Conservation (phyloP, 2,329 filamentous ascomycete species). For the Rutstroemia sp. region DNA sequence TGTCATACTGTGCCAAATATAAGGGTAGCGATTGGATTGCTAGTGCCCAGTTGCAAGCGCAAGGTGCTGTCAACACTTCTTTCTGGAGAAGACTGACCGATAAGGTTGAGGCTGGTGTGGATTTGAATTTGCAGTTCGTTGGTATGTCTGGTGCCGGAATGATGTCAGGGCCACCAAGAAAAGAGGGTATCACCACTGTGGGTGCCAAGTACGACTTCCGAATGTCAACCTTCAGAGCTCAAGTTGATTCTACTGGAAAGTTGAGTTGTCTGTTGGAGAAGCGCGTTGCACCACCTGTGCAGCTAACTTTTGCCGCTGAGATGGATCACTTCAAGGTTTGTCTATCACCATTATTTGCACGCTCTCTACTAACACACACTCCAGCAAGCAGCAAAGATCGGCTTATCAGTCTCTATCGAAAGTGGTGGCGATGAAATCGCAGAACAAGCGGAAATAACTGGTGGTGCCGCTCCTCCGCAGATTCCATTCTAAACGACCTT, state of each 20-base stretch:
- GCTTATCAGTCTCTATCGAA: slow-evolving; percentile 88
- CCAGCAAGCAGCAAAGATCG: slow-evolving; percentile 91
- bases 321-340: slow-evolving; percentile 93
- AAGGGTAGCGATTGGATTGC: slow-evolving; percentile 89
- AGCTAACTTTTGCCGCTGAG: slow-evolving; percentile 91
- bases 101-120: slow-evolving; percentile 92
- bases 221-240: slow-evolving; percentile 88
- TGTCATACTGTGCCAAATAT: slow-evolving; percentile 89
- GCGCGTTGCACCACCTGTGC: slow-evolving; percentile 85
- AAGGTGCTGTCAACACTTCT: slow-evolving; percentile 80
- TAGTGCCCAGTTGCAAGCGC: slow-evolving; percentile 72
- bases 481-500: slow-evolving; percentile 54
- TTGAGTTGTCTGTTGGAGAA: slow-evolving; percentile 91
- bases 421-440: slow-evolving; percentile 77
- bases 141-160: slow-evolving; percentile 53
- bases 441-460: slow-evolving; percentile 64
- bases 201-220: slow-evolving; percentile 98
- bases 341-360: not conserved
- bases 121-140: slow-evolving; percentile 81
- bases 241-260: slow-evolving; percentile 93
- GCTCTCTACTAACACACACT: slow-evolving; percentile 25
- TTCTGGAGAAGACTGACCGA: slow-evolving; percentile 94
- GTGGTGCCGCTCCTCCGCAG: slow-evolving; percentile 38
- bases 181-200: slow-evolving; percentile 84
- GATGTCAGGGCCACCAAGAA: slow-evolving; percentile 70